These are phyloP conservation scores for Solanum habrochaites DNA, from an alignment of 257 asterid species.

Conservation along the genomic window DNA sequence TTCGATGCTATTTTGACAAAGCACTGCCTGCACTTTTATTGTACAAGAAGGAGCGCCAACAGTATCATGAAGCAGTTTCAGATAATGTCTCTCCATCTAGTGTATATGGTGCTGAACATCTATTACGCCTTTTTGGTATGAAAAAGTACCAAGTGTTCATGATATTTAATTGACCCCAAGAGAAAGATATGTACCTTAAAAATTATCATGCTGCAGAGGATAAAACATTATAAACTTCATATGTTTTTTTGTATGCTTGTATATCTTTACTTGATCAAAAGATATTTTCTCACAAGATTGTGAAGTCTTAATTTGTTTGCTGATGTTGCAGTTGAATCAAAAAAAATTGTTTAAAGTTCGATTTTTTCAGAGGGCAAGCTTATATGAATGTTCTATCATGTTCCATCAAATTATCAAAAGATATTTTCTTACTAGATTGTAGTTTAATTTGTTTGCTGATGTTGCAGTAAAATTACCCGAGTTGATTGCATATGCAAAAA, in stretches of 20 bases:
- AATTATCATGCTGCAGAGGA: neutral
- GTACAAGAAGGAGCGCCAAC: slow-evolving; percentile 86
- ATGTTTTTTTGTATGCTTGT: neutral
- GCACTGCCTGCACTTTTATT: slow-evolving; percentile 68
- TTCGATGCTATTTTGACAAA: slow-evolving; percentile 80
- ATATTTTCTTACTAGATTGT: too few relatives aligned
- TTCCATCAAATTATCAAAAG: neutral
- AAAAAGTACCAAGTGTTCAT: neutral
- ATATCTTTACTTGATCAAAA: neutral
- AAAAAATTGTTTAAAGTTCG: too few relatives aligned
- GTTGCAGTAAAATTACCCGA: slow-evolving; percentile 92
- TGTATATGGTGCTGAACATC: slow-evolving; percentile 94
- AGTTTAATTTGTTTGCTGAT: slow-evolving; percentile 9
- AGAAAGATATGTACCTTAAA: neutral
- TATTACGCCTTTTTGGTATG: slow-evolving; percentile 93
- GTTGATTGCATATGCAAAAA: slow-evolving; percentile 48
- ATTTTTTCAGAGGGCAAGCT: too few relatives aligned
- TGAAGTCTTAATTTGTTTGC: neutral
- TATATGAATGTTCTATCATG: too few relatives aligned
- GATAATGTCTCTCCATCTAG: slow-evolving; percentile 65
- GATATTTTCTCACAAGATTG: neutral
- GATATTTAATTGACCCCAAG: neutral
- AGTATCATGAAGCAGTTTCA: slow-evolving; percentile 52
- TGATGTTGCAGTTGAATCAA: slow-evolving; percentile 38
- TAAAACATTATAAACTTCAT: neutral